Evolutionary conservation across 345 rosid genomes (phyloP).

Genomic region (Eucalyptus paniculata): DNA sequence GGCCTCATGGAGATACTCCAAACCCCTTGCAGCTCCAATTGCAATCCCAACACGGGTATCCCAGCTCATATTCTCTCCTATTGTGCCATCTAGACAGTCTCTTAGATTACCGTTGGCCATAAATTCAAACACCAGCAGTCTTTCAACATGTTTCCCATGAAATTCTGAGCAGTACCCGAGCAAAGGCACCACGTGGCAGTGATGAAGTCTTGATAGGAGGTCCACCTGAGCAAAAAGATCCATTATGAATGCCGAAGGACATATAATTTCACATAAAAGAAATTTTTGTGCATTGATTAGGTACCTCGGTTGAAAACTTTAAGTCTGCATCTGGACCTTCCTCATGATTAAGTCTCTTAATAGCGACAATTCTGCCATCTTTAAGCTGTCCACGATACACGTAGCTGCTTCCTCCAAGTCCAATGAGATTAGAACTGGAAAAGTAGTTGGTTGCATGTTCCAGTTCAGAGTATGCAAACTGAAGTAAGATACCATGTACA

Average conservation of each 20-base stretch:
- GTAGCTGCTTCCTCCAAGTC: conserved; percentile 84
- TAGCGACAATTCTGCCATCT: conserved; percentile 74
- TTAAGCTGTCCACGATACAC: conserved; percentile 80
- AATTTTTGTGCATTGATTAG: not conserved
- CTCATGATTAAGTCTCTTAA: conserved; percentile 62
- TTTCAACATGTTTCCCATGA: conserved; percentile 66
- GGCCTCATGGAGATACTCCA: conserved; percentile 97
- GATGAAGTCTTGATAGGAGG: conserved; percentile 78
- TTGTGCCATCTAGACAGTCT: conserved; percentile 63
- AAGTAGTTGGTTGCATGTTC: conserved; percentile 72
- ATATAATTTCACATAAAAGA: not conserved
- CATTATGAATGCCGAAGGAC: not conserved
- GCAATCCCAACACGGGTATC: conserved; percentile 73
- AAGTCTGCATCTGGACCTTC: conserved; percentile 53
- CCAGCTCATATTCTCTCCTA: conserved; percentile 69
- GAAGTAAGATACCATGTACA: conserved; percentile 40
- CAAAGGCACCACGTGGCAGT: conserved; percentile 89
- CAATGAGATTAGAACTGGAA: conserved; percentile 58
- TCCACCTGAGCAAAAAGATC: conserved; percentile 48
- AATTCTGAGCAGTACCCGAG: conserved; percentile 81
- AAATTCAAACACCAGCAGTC: conserved; percentile 82
- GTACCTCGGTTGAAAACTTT: conserved; percentile 69
- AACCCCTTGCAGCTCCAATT: conserved; percentile 94
- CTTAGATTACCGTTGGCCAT: conserved; percentile 76
- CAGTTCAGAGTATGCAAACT: conserved; percentile 60